Conservation (phyloP, 345 rosid species). For the Heritiera fomes region DNA sequence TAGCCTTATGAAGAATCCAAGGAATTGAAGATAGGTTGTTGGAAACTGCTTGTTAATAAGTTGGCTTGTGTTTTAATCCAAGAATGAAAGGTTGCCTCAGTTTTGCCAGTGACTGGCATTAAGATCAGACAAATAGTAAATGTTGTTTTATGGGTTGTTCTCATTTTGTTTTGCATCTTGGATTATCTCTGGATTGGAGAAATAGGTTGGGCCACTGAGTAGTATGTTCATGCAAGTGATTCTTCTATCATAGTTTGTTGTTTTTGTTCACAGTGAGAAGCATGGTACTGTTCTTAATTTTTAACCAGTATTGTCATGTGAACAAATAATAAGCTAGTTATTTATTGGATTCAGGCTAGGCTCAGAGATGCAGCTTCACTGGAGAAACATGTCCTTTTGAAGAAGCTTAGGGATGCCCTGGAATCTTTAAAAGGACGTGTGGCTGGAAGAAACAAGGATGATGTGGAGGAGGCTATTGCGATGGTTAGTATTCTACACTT, state of each 20-base stretch:
- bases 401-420: conserved; percentile 94
- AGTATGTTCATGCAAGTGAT: neutral
- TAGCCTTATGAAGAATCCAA: neutral
- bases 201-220: neutral
- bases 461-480: conserved; percentile 88
- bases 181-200: conserved; percentile 9
- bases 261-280: conserved; percentile 10
- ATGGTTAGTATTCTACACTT: conserved; percentile 57
- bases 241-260: neutral
- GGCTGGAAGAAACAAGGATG: conserved; percentile 91
- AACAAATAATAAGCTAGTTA: conserved; percentile 16
- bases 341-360: conserved; percentile 66
- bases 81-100: conserved; percentile 67
- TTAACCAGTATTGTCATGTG: neutral
- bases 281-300: conserved; percentile 15
- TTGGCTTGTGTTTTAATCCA: neutral
- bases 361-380: conserved; percentile 87
- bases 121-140: neutral
- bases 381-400: conserved; percentile 95
- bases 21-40: neutral
- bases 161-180: conserved; percentile 14
- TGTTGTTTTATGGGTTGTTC: neutral
- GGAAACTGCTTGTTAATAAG: neutral
- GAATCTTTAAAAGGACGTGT: conserved; percentile 90
- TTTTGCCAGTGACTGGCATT: conserved; percentile 41